Conservation (phyloP, 441 rosid species). For the Aleurites moluccanus region DNA sequence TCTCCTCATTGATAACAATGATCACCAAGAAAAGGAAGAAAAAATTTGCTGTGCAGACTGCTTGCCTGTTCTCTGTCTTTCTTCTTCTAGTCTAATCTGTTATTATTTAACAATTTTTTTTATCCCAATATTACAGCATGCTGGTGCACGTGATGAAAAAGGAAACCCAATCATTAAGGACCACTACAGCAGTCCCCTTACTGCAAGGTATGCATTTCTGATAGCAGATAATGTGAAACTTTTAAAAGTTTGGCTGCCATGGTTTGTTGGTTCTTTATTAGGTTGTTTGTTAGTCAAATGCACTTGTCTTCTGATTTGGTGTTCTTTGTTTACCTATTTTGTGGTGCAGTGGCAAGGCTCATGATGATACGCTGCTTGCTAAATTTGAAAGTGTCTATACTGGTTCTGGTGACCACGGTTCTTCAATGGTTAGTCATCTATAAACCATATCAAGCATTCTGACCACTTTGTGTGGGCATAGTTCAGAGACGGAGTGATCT, state of each 20-base stretch:
- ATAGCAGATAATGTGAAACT: not conserved
- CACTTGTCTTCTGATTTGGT: conserved; percentile 17
- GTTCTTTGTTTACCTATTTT: conserved; percentile 21
- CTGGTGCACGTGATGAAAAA: conserved; percentile 78
- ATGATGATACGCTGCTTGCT: conserved; percentile 71
- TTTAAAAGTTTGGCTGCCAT: not conserved
- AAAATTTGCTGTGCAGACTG: not conserved
- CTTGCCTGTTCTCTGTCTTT: not conserved
- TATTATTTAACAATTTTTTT: conserved; percentile 7
- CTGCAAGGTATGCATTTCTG: conserved; percentile 65
- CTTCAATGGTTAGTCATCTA: conserved; percentile 73
- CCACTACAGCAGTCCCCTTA: conserved; percentile 75
- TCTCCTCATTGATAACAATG: conserved; percentile 9
- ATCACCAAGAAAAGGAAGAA: not conserved
- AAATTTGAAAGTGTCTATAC: conserved; percentile 85
- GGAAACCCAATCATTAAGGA: conserved; percentile 87
- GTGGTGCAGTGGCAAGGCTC: conserved; percentile 70
- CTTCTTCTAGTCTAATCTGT: not conserved
- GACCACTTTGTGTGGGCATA: not conserved
- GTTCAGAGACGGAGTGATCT: not conserved
- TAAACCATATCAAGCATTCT: not conserved
- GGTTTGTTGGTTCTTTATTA: conserved; percentile 14
- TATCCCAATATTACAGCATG: conserved; percentile 47
- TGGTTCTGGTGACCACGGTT: conserved; percentile 84
- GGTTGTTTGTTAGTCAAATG: conserved; percentile 13